Percentiles rank a stretch among this genome's conserved stretches.
Evolutionary conservation across 176 grass and related monocot species (phyloP).

Genomic region (Tillandsia fasciculata): DNA sequence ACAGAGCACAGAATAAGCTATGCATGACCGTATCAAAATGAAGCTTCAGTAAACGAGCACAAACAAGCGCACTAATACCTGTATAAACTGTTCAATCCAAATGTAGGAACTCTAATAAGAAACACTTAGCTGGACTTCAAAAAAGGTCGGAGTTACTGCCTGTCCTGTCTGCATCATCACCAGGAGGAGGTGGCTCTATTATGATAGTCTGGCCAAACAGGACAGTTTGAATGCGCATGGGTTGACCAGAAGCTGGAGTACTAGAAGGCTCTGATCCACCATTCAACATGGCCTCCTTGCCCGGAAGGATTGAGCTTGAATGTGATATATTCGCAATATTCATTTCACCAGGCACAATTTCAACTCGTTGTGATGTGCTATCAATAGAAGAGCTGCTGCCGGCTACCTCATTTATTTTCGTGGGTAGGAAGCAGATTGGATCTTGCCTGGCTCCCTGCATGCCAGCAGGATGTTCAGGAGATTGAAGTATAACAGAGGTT

Average conservation of each 20-base stretch:
- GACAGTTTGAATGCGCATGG: background rate
- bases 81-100: background rate
- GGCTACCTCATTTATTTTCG: background rate
- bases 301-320: background rate
- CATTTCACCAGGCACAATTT: background rate
- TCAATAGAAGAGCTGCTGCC: background rate
- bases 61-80: background rate
- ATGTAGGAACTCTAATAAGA: background rate
- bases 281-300: background rate
- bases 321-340: background rate
- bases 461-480: constrained; percentile 13
- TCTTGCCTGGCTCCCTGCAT: constrained; percentile 29
- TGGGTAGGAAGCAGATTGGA: background rate
- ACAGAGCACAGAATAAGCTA: too few species aligned
- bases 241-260: background rate
- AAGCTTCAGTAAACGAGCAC: background rate
- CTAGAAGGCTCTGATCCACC: background rate
- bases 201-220: constrained; percentile 13
- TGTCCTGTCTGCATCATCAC: background rate
- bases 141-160: background rate
- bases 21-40: background rate
- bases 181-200: background rate
- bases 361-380: background rate
- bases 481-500: background rate
- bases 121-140: background rate